phyloP scores from a whole-genome alignment of 2,329 filamentous ascomycete genomes.

The Claviceps sp. region DNA sequence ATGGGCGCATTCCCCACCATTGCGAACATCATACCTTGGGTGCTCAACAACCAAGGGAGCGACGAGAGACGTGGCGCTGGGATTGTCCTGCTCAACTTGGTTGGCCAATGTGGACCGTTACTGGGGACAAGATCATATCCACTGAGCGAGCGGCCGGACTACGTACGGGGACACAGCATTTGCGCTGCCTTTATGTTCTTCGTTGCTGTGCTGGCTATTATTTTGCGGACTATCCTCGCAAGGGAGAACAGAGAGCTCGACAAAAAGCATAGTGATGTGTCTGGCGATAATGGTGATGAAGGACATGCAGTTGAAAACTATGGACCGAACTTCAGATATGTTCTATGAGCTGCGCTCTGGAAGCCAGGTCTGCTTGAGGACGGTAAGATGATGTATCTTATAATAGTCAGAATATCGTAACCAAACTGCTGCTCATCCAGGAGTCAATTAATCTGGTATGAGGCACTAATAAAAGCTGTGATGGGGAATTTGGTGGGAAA shows the following conservation, averaged over 20 bases:
- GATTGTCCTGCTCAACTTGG: slow-evolving; percentile 4
- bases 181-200: slow-evolving; percentile 7
- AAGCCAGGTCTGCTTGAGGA: neutral
- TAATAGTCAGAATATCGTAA: too few species aligned
- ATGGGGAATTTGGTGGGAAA: too few species aligned
- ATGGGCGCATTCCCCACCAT: slow-evolving; percentile 6
- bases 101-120: slow-evolving; percentile 6
- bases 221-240: slow-evolving; percentile 1
- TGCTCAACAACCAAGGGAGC: slow-evolving; percentile 6
- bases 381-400: neutral
- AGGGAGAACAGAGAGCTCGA: slow-evolving; percentile 8
- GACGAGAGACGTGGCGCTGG: slow-evolving; percentile 6
- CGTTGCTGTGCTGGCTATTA: slow-evolving; percentile 7
- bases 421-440: too few species aligned
- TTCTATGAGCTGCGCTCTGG: neutral
- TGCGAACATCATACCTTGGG: slow-evolving; percentile 6
- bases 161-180: slow-evolving; percentile 3
- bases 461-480: too few species aligned
- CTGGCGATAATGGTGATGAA: neutral
- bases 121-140: slow-evolving; percentile 6
- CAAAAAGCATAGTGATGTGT: neutral
- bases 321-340: slow-evolving; percentile 5
- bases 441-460: too few species aligned
- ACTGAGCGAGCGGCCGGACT: slow-evolving; percentile 1
- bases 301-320: slow-evolving; percentile 4